A percentile compares a stretch with the other conserved stretches of the same genome.
These are phyloP conservation scores for Fusarium multiceps DNA, from an alignment of 2,329 filamentous ascomycete species.

Conservation along the genomic window DNA sequence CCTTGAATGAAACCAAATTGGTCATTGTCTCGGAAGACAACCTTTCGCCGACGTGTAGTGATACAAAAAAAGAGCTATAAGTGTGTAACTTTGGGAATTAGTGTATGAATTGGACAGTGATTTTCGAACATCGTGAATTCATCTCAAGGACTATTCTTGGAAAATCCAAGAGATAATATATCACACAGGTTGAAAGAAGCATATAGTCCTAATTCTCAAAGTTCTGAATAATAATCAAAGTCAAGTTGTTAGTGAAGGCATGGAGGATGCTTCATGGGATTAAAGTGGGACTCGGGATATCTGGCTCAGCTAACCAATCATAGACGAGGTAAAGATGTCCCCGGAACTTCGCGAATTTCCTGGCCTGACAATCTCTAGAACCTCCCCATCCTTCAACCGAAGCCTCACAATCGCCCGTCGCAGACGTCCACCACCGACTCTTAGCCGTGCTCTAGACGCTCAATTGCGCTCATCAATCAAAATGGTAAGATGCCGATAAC, in stretches of 20 bases:
- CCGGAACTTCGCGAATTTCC: slow-evolving; percentile 52
- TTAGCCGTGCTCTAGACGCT: slow-evolving; percentile 43
- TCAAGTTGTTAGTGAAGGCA: not conserved
- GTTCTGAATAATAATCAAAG: not conserved
- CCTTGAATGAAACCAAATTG: not conserved
- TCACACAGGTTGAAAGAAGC: not conserved
- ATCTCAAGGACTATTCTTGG: not conserved
- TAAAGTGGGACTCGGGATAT: slow-evolving; percentile 40
- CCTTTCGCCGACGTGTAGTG: too few relatives aligned
- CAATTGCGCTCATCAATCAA: slow-evolving; percentile 50
- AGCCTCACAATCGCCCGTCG: slow-evolving; percentile 43
- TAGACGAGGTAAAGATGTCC: slow-evolving; percentile 44
- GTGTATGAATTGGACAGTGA: too few relatives aligned
- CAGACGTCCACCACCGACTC: slow-evolving; percentile 43
- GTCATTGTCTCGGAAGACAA: not conserved
- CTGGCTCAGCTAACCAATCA: slow-evolving; percentile 47
- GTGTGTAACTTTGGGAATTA: not conserved
- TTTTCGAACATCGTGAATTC: not conserved
- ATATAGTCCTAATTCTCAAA: not conserved
- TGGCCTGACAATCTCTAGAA: slow-evolving; percentile 49
- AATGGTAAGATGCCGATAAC: slow-evolving; percentile 50
- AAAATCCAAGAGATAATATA: not conserved
- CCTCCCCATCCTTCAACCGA: slow-evolving; percentile 47
- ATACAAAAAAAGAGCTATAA: not conserved
- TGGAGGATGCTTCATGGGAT: not conserved